These are phyloP conservation scores for Plenodomus tracheiphilus DNA, from an alignment of 2,329 filamentous ascomycete species.

Conservation along the genomic window DNA sequence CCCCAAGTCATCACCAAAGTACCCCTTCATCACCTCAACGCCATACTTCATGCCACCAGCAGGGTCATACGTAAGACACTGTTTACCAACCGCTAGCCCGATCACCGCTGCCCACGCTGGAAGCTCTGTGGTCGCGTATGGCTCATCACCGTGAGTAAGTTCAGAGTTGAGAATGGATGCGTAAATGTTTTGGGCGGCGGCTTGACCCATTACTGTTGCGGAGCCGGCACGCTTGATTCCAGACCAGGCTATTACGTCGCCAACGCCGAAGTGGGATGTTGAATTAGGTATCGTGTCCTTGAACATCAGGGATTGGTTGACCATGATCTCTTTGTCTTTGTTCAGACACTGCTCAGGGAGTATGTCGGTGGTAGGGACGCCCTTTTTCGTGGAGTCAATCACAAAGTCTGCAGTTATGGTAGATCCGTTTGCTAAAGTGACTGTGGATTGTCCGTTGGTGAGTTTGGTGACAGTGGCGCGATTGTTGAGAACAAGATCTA, in stretches of 20 bases:
- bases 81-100: constrained; percentile 70
- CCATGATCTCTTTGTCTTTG: constrained; percentile 67
- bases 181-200: constrained; percentile 62
- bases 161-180: constrained; percentile 42
- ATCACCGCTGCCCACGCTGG: constrained; percentile 58
- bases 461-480: constrained; percentile 54
- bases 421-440: constrained; percentile 51
- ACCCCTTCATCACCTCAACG: constrained; percentile 63
- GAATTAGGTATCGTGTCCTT: constrained; percentile 59
- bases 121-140: constrained; percentile 26
- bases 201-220: constrained; percentile 74
- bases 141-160: constrained; percentile 14
- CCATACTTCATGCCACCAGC: constrained; percentile 62
- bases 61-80: constrained; percentile 66
- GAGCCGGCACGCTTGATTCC: constrained; percentile 79
- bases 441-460: constrained; percentile 41
- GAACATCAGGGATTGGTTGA: constrained; percentile 61
- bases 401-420: constrained; percentile 64
- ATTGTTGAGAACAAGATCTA: constrained; percentile 66
- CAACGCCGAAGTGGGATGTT: constrained; percentile 66
- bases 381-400: constrained; percentile 69
- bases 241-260: constrained; percentile 71
- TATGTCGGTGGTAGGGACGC: constrained; percentile 64
- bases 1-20: constrained; percentile 70
- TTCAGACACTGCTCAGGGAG: constrained; percentile 63